phyloP scores from a whole-genome alignment of 768 basidiomycete species.

The Inosperma sp. region DNA sequence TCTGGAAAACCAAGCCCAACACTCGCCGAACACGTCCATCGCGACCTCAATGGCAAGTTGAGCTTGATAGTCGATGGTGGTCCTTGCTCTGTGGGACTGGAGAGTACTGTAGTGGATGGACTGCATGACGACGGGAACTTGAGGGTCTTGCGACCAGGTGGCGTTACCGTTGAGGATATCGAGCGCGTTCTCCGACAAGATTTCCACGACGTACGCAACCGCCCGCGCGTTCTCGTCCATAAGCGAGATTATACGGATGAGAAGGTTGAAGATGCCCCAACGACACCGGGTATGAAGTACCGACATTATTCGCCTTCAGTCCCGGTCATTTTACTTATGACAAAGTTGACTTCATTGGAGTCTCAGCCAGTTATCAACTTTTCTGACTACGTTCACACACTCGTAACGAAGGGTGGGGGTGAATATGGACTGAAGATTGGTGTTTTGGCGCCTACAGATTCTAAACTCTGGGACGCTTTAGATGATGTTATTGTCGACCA shows the following conservation, averaged over 20 bases:
- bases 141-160: conserved; percentile 86
- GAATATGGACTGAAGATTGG: conserved; percentile 58
- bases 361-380: conserved; percentile 29
- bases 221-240: conserved; percentile 72
- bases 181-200: conserved; percentile 50
- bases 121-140: conserved; percentile 69
- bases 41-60: conserved; percentile 73
- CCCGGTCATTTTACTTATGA: conserved; percentile 73
- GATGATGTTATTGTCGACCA: conserved; percentile 30
- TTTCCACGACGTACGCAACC: conserved; percentile 23
- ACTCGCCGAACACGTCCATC: conserved; percentile 74
- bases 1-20: conserved; percentile 96
- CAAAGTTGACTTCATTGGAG: conserved; percentile 39
- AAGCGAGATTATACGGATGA: conserved; percentile 71
- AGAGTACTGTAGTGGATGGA: conserved; percentile 94
- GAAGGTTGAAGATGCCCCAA: conserved; percentile 71
- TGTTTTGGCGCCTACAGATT: conserved; percentile 61
- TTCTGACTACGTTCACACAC: conserved; percentile 39
- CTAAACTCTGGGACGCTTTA: conserved; percentile 36
- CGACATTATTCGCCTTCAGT: conserved; percentile 92
- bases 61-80: conserved; percentile 89
- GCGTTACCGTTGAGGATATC: conserved; percentile 86
- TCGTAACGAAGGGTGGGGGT: conserved; percentile 20
- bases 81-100: conserved; percentile 81
- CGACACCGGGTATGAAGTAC: conserved; percentile 99